These are phyloP conservation scores for Malassezia cuniculi DNA, from an alignment of 1,284 basidiomycete genomes.

Conservation along the genomic window DNA sequence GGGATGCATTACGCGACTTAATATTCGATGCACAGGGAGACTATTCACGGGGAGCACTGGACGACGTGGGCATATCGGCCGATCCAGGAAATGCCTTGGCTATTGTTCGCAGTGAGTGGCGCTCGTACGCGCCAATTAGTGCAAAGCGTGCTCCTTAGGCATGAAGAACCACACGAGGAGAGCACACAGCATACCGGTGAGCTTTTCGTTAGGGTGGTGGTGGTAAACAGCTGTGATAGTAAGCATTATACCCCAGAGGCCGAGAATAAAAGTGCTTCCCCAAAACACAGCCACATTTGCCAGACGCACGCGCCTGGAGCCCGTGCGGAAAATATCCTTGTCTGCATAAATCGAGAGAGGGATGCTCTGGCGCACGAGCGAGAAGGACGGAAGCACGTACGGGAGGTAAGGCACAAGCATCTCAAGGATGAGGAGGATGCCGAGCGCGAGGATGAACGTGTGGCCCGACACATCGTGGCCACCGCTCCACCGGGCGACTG, in stretches of 20 bases:
- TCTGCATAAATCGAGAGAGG: constrained; percentile 11
- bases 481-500: constrained; percentile 49
- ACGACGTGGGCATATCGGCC: constrained; percentile 4
- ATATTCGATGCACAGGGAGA: constrained; percentile 14
- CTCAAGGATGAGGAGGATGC: constrained; percentile 65
- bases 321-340: constrained; percentile 11
- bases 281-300: constrained; percentile 14
- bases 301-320: not conserved
- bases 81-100: constrained; percentile 5
- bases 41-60: constrained; percentile 2
- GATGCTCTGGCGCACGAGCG: constrained; percentile 1
- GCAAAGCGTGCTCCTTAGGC: constrained; percentile 18
- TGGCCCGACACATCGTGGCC: constrained; percentile 93
- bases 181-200: constrained; percentile 55
- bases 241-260: constrained; percentile 61
- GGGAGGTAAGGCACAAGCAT: constrained; percentile 52
- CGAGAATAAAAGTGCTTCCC: constrained; percentile 51
- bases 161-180: constrained; percentile 25
- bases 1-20: constrained; percentile 35
- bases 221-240: constrained; percentile 78
- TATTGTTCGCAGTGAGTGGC: constrained; percentile 5
- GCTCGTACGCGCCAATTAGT: not conserved
- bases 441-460: constrained; percentile 75
- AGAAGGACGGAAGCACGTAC: constrained; percentile 18
- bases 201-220: constrained; percentile 74